These are phyloP conservation scores for Phytophthora pistaciae DNA, from an alignment of 352 stramenopile genomes.

Conservation along the genomic window DNA sequence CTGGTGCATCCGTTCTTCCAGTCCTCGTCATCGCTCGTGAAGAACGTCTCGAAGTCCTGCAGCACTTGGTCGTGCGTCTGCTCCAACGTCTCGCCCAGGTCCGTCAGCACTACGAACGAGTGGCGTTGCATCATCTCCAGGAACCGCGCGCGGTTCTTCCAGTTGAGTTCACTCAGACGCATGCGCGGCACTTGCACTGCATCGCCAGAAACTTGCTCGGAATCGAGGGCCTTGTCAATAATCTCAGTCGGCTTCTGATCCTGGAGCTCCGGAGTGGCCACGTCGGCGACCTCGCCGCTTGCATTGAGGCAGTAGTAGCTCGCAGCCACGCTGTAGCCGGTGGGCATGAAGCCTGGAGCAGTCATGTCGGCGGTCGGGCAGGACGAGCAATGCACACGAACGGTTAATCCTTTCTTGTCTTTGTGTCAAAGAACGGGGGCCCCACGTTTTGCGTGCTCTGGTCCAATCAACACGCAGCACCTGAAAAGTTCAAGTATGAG, in stretches of 20 bases:
- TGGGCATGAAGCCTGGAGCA: slow-evolving; percentile 15
- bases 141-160: slow-evolving; percentile 58
- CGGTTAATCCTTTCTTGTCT: not conserved
- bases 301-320: slow-evolving; percentile 44
- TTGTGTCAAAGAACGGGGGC: not conserved
- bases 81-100: slow-evolving; percentile 56
- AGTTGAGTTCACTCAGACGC: slow-evolving; percentile 51
- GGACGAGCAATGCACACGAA: slow-evolving; percentile 8
- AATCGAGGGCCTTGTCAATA: not conserved
- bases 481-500: slow-evolving; percentile 20
- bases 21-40: slow-evolving; percentile 45
- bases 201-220: not conserved
- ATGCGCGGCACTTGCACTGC: slow-evolving; percentile 46
- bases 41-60: slow-evolving; percentile 54
- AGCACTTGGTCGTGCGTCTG: slow-evolving; percentile 45
- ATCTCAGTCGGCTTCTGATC: slow-evolving; percentile 12
- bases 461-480: slow-evolving; percentile 26
- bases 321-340: slow-evolving; percentile 34
- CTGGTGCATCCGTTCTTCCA: slow-evolving; percentile 57
- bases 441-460: slow-evolving; percentile 15
- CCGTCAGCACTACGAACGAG: slow-evolving; percentile 69
- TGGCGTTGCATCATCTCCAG: slow-evolving; percentile 64
- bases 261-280: not conserved
- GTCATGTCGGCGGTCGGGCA: slow-evolving; percentile 17
- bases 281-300: slow-evolving; percentile 11